phyloP scores from a whole-genome alignment of 495 filamentous ascomycete species.

The Immersiella caudata region DNA sequence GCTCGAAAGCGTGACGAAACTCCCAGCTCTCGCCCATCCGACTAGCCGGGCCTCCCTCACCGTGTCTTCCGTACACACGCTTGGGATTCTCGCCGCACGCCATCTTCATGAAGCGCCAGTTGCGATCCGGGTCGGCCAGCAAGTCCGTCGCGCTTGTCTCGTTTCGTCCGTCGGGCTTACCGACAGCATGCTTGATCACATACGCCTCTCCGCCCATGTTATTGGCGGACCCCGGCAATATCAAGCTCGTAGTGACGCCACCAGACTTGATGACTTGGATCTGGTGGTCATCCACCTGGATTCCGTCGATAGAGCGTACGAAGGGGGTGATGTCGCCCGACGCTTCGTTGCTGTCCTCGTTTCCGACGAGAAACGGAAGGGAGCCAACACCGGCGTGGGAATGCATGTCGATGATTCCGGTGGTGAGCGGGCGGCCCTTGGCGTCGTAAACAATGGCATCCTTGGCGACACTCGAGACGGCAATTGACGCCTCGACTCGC shows the following conservation, averaged over 20 bases:
- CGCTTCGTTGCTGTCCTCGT: constrained; percentile 56
- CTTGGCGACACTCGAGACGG: constrained; percentile 32
- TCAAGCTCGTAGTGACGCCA: constrained; percentile 67
- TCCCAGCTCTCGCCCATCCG: constrained; percentile 64
- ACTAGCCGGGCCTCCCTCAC: constrained; percentile 48
- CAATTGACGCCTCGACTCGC: constrained; percentile 42
- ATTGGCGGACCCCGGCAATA: constrained; percentile 66
- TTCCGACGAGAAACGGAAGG: constrained; percentile 46
- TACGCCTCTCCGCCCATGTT: constrained; percentile 70
- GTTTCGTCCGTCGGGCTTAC: constrained; percentile 50
- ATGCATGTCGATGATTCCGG: constrained; percentile 70
- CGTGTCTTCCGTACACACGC: constrained; percentile 51
- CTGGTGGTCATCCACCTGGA: constrained; percentile 54
- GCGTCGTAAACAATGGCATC: constrained; percentile 52
- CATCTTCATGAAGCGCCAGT: constrained; percentile 70
- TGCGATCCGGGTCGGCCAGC: constrained; percentile 52
- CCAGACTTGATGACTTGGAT: constrained; percentile 65
- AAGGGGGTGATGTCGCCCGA: constrained; percentile 58
- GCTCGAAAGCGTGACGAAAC: constrained; percentile 63
- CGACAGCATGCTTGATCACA: constrained; percentile 63
- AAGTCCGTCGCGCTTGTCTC: constrained; percentile 54
- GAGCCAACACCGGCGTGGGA: constrained; percentile 56
- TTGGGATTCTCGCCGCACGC: constrained; percentile 69
- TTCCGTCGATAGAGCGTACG: constrained; percentile 60
- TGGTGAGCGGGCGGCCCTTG: constrained; percentile 61